Evolutionary conservation across 805 yeast genomes (phyloP).

Genomic region (Wickerhamiella parazyma): DNA sequence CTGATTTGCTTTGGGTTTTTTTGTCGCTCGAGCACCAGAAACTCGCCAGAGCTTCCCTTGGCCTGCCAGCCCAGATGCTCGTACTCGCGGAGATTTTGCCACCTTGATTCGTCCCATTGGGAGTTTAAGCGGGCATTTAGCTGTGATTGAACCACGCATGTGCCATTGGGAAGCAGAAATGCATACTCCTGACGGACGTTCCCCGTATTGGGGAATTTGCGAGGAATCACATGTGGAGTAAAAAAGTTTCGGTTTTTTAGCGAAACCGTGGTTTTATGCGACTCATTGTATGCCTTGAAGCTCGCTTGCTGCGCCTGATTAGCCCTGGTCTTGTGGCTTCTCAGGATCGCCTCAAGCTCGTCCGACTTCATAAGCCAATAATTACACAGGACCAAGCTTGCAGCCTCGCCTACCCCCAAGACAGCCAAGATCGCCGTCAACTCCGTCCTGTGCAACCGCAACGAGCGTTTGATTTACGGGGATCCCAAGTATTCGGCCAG

Average conservation of each 20-base stretch:
- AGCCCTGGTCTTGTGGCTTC: not conserved
- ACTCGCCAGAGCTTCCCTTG: slow-evolving; percentile 31
- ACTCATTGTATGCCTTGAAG: not conserved
- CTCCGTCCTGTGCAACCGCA: too few species aligned
- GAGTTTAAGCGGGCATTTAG: slow-evolving; percentile 8
- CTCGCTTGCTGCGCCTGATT: not conserved
- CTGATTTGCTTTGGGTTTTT: slow-evolving; percentile 2
- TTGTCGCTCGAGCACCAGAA: slow-evolving; percentile 32
- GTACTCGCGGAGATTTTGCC: slow-evolving; percentile 29
- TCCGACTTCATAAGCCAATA: not conserved
- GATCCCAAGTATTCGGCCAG: too few species aligned
- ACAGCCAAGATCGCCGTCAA: too few species aligned
- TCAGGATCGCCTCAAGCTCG: not conserved
- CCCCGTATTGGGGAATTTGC: not conserved
- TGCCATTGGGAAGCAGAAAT: slow-evolving; percentile 7
- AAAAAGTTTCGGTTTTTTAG: slow-evolving; percentile 32
- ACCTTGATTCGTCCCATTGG: slow-evolving; percentile 10
- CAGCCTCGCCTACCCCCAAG: too few species aligned
- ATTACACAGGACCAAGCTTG: too few species aligned
- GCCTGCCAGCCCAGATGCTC: slow-evolving; percentile 39
- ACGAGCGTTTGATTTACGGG: too few species aligned
- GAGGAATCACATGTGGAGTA: slow-evolving; percentile 28
- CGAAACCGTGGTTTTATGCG: not conserved
- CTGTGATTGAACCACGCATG: slow-evolving; percentile 4
- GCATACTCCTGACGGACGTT: slow-evolving; percentile 12